These are phyloP conservation scores for Camellia sinensis DNA, from an alignment of 148 eudicot genomes.

Conservation along the genomic window DNA sequence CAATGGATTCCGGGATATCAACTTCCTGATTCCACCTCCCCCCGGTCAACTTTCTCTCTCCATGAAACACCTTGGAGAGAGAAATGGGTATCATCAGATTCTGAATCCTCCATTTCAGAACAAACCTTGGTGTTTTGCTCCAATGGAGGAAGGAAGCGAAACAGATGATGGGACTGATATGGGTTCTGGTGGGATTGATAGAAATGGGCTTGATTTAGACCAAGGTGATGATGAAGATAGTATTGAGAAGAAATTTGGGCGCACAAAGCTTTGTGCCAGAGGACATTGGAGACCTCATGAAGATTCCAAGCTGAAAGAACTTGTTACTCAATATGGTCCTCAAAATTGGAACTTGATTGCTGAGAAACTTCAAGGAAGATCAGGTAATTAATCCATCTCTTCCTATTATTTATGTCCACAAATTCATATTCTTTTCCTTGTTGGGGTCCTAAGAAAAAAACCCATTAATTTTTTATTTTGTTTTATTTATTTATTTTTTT, in stretches of 20 bases:
- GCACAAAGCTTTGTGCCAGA: conserved; percentile 48
- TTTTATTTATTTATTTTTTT: neutral
- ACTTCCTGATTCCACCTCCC: neutral
- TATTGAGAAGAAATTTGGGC: conserved; percentile 5
- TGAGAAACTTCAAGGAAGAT: conserved; percentile 56
- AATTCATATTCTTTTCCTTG: neutral
- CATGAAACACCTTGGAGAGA: neutral
- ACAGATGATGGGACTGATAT: too few species aligned
- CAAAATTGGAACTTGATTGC: conserved; percentile 83
- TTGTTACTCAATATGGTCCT: conserved; percentile 60
- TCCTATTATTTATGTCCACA: too few species aligned
- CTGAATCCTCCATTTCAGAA: neutral
- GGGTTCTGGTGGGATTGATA: neutral
- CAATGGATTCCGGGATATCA: neutral
- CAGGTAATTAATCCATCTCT: conserved; percentile 24
- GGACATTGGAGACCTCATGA: conserved; percentile 80
- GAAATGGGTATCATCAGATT: conserved; percentile 14
- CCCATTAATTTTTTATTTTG: neutral
- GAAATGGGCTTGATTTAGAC: conserved; percentile 3
- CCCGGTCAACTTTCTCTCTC: conserved; percentile 16
- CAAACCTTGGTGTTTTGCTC: neutral
- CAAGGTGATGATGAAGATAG: conserved; percentile 3
- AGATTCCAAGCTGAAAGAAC: conserved; percentile 63
- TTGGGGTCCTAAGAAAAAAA: neutral
- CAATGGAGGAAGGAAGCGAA: neutral